Base-by-base conservation (phyloP, 768 basidiomycete genomes). In the Pholiota molesta region DNA sequence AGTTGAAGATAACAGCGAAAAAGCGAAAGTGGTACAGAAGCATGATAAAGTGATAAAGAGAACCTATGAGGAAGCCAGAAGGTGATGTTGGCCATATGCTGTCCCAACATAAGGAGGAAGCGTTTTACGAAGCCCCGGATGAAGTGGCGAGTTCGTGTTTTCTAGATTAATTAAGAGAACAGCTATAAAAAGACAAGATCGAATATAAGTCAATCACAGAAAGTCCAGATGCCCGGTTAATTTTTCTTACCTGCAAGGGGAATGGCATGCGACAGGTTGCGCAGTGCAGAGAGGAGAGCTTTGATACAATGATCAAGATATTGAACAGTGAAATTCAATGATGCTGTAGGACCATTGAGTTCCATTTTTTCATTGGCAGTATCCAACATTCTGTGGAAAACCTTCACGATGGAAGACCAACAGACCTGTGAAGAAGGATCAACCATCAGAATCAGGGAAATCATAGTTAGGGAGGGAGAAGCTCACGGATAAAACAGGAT, bases 401-500 rank as follows among this genome's bases (percentile, higher is more conserved):
- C 59, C 49, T 64, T 71, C 42, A 68, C 54, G 19, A 70, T 66
- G 11, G 69, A 68, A n/a, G 66, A 66, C 73, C 72, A 73, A 58
- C 71, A 72, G 13, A 71, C 64, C 73, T 74, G 54, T 7, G 23
- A 14, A 51, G 14, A 37, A 5, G 10, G 51, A 59, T 16, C 11
- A 45, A 33, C 29, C 8, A 13, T 35, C 19, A 49, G 19, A 42
- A 31, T 26, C 52, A 13, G 52, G 53, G n/a, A 31, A 16, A 53
- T 23, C 14, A 21, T 16, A 28, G 23, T 33, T 59, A 53, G 28
- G 44, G 26, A 21, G 23, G 17, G n/a, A 35, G 31, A 29, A 14
- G 80, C 84, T 66, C 65, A 86, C 86, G 40, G 79, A 77, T 21
- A 85, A 72, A 42, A 83, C 79, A 5, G 86, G 85, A 72, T 86